These are phyloP conservation scores for Lipomyces mesembrius DNA, from an alignment of 805 yeast genomes.

Conservation along the genomic window DNA sequence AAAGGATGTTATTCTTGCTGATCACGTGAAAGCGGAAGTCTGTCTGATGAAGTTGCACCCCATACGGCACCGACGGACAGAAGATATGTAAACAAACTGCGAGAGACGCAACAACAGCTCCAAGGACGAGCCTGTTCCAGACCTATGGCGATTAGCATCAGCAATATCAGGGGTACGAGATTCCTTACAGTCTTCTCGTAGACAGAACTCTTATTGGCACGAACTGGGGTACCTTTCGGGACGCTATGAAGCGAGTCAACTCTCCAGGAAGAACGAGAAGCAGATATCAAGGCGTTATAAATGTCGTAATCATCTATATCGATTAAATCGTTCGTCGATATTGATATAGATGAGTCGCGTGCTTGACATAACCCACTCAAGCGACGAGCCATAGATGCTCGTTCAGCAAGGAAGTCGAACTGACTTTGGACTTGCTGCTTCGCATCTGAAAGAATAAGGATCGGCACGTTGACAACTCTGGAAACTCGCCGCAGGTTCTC, in stretches of 20 bases:
- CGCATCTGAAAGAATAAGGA: not conserved
- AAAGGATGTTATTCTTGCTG: slow-evolving; percentile 11
- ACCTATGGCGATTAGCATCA: not conserved
- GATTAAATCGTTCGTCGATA: not conserved
- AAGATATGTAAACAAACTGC: not conserved
- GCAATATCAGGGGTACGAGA: not conserved
- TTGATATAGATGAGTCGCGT: not conserved
- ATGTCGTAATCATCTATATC: not conserved
- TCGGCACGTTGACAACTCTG: not conserved
- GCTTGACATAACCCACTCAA: not conserved
- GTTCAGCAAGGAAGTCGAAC: not conserved
- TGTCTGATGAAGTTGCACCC: not conserved
- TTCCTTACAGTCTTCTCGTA: not conserved
- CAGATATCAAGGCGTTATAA: slow-evolving; percentile 1
- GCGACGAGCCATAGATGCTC: not conserved
- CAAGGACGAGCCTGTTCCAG: slow-evolving; percentile 1
- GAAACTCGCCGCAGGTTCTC: not conserved
- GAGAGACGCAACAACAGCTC: not conserved
- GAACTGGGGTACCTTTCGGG: not conserved
- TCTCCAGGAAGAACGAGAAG: not conserved
- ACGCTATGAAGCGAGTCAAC: not conserved
- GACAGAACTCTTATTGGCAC: not conserved
- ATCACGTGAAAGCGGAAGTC: slow-evolving; percentile 4
- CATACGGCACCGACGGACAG: not conserved
- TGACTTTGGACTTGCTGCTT: not conserved